These are phyloP conservation scores for Blastobotrys persicus DNA, from an alignment of 1,139 yeast species.

Conservation along the genomic window DNA sequence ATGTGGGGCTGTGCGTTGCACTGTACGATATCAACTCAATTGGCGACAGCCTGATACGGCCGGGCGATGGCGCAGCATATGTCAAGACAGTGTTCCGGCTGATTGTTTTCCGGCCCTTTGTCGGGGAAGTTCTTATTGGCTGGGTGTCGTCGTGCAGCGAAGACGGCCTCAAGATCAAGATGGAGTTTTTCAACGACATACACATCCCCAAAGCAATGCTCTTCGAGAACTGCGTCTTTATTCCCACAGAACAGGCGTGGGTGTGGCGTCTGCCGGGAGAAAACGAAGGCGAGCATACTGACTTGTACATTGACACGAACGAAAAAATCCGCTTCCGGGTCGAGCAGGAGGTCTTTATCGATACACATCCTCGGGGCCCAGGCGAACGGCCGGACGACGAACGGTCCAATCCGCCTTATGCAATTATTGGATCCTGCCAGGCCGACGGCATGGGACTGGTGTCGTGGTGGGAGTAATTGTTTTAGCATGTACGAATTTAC, in stretches of 20 bases:
- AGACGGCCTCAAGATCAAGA: conserved; percentile 77
- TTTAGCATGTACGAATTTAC: background rate
- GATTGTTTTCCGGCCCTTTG: conserved; percentile 86
- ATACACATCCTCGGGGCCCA: conserved; percentile 74
- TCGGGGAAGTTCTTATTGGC: conserved; percentile 92
- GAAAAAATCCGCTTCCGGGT: conserved; percentile 88
- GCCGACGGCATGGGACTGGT: conserved; percentile 95
- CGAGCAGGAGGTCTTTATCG: conserved; percentile 82
- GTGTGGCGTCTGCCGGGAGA: conserved; percentile 57
- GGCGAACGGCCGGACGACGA: conserved; percentile 40
- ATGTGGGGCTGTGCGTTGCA: conserved; percentile 78
- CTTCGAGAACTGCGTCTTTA: conserved; percentile 71
- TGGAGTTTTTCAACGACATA: conserved; percentile 90
- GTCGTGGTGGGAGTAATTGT: conserved; percentile 81
- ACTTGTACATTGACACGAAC: conserved; percentile 79
- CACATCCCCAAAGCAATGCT: conserved; percentile 78
- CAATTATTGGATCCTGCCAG: conserved; percentile 86
- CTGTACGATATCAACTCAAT: conserved; percentile 78
- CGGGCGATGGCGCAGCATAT: conserved; percentile 94
- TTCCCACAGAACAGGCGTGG: conserved; percentile 80
- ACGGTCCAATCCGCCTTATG: conserved; percentile 61
- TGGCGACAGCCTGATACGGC: conserved; percentile 84
- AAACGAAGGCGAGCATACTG: conserved; percentile 59
- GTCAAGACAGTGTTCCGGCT: conserved; percentile 69
- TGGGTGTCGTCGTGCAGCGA: conserved; percentile 86